phyloP scores from a whole-genome alignment of 768 basidiomycete species.

The Lactifluus pinguis region DNA sequence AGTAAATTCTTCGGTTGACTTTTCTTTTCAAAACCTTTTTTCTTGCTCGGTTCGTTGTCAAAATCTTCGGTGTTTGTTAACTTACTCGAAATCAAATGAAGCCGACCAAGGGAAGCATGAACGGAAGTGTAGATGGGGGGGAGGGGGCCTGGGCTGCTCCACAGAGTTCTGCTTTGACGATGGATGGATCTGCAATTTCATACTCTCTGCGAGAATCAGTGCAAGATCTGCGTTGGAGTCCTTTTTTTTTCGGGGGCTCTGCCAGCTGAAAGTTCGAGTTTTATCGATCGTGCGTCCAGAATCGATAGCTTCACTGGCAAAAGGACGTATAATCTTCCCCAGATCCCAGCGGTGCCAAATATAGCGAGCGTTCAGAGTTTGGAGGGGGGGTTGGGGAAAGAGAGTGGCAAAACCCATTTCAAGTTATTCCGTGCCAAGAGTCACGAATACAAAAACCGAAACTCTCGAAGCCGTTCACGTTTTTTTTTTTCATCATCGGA shows the following conservation, averaged over 20 bases:
- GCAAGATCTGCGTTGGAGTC: neutral
- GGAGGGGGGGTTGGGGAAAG: neutral
- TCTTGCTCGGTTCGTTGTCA: neutral
- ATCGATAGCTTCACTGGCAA: neutral
- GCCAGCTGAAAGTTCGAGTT: neutral
- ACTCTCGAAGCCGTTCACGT: neutral
- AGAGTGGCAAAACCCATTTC: neutral
- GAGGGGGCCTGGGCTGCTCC: neutral
- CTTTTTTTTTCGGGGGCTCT: neutral
- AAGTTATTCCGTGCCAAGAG: neutral
- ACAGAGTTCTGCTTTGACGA: neutral
- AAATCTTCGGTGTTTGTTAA: neutral
- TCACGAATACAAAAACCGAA: neutral
- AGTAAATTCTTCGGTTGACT: too few relatives aligned
- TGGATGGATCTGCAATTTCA: neutral
- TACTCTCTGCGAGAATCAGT: neutral
- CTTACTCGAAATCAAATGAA: neutral
- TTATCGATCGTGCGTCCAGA: neutral
- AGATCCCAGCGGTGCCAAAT: neutral
- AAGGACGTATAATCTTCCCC: neutral
- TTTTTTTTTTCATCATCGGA: neutral
- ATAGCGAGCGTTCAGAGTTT: neutral
- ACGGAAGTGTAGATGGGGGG: neutral
- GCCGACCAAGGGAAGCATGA: neutral
- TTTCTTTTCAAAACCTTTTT: too few relatives aligned